phyloP scores from a whole-genome alignment of 257 asterid genomes.

The Nemophila menziesii region DNA sequence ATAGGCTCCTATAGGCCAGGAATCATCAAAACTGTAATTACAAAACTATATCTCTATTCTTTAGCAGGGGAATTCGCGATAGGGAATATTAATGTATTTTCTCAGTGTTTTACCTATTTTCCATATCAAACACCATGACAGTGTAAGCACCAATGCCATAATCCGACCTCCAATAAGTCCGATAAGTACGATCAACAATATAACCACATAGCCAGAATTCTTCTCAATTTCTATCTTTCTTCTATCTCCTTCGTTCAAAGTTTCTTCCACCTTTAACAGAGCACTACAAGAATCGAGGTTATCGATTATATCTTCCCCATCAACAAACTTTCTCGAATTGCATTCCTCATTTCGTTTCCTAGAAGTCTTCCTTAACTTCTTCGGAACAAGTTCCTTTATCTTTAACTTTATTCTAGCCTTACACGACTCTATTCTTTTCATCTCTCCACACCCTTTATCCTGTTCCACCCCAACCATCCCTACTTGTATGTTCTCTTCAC shows the following conservation, averaged over 20 bases:
- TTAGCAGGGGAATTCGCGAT: constrained; percentile 1
- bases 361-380: constrained; percentile 24
- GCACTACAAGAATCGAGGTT: not conserved
- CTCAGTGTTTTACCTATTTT: constrained; percentile 24
- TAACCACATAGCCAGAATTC: constrained; percentile 16
- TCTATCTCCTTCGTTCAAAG: constrained; percentile 1
- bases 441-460: constrained; percentile 11
- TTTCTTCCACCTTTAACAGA: constrained; percentile 10
- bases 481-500: constrained; percentile 2
- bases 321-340: not conserved
- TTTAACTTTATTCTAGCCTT: constrained; percentile 39
- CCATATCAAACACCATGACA: constrained; percentile 40
- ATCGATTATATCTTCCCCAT: constrained; percentile 1
- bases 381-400: constrained; percentile 40
- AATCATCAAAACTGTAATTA: constrained; percentile 4
- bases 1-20: constrained; percentile 1
- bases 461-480: constrained; percentile 20
- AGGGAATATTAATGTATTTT: constrained; percentile 12
- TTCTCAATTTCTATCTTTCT: not conserved
- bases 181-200: constrained; percentile 35
- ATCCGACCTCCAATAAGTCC: constrained; percentile 57
- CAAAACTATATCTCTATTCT: no score
- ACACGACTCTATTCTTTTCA: constrained; percentile 23
- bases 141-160: constrained; percentile 35
- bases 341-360: not conserved